Conservation (phyloP, 805 yeast species). For the Candida golubevii region DNA sequence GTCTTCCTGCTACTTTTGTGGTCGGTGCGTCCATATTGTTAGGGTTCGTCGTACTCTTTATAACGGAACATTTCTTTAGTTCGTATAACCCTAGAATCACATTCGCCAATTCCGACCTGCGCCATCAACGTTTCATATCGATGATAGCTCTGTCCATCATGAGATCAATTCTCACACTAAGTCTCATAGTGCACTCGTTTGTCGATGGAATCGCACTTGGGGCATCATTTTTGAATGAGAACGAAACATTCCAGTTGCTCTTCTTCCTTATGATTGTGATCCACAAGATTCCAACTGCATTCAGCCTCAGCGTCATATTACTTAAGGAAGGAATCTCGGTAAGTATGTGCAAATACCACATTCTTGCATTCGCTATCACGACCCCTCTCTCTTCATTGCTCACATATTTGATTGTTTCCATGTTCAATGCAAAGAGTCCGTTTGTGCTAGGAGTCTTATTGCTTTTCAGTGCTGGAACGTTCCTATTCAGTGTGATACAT, state of each 20-base stretch:
- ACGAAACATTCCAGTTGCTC: constrained; percentile 34
- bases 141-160: constrained; percentile 23
- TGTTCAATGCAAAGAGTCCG: constrained; percentile 26
- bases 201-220: constrained; percentile 76
- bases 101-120: background rate
- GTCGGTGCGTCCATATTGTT: constrained; percentile 47
- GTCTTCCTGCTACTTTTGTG: constrained; percentile 17
- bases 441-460: constrained; percentile 52
- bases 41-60: constrained; percentile 52
- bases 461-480: constrained; percentile 68
- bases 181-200: constrained; percentile 60
- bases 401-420: constrained; percentile 39
- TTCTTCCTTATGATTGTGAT: constrained; percentile 59
- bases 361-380: constrained; percentile 45
- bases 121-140: background rate
- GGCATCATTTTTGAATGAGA: constrained; percentile 44
- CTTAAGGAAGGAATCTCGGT: constrained; percentile 33
- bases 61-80: constrained; percentile 37
- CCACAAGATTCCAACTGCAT: constrained; percentile 74
- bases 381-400: constrained; percentile 59
- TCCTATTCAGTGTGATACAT: constrained; percentile 66
- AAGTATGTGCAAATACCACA: constrained; percentile 39
- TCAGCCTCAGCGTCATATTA: constrained; percentile 58
- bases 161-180: constrained; percentile 50
- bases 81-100: background rate